Evolutionary conservation across 2,329 filamentous ascomycete species (phyloP), one percentile per base, ranked within the genome.

Genomic region (Trichoderma arundinaceum): DNA sequence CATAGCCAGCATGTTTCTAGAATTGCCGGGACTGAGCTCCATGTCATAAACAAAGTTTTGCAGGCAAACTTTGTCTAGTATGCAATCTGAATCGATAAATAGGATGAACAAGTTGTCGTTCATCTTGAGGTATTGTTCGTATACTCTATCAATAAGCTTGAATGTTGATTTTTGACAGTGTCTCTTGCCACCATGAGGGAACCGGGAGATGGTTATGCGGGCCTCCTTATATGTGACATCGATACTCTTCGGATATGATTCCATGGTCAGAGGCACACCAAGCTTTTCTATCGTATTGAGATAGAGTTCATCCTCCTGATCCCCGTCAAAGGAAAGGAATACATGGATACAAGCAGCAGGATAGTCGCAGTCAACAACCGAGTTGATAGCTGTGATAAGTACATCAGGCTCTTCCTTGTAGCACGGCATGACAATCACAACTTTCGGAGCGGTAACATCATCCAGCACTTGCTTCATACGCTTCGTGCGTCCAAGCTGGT

Each of bases 21-120:
- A 88, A 79, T 94, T 96, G 63, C 94, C 94, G 0, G 94, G 94
- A 77, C 94, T 97, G 67, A 98, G 83, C 78, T 98, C 93, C 95
- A 98, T 98, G 76, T 98, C 94, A 78, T 95, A 97, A 81, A 98
- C 92, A 78, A 98, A 98, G 77, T 97, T 98, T 76, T 97, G 94
- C 67, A 98, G 86, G 76, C 94, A 98, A 46, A 94, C 88, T 66
- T 88, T 87, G 80, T 98, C 94, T 57, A 98, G 82, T 68, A 97
- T 95, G 78, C 95, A 98, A 76, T 98, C 94, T 0, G 94, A 97
- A 79, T 98, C 94, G 75, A 98, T 97, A 79, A 98, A 98, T 10
- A 98, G 86, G 61, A 98, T 90, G 76, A 98, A 98, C 0, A 98
- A 82, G 72, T 98, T 92, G 78, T 98, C 94, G 74, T 97, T 92